Evolutionary conservation across 352 stramenopile species (phyloP), one percentile per base, ranked within the genome.

Genomic region (Globisporangium emineosum): DNA sequence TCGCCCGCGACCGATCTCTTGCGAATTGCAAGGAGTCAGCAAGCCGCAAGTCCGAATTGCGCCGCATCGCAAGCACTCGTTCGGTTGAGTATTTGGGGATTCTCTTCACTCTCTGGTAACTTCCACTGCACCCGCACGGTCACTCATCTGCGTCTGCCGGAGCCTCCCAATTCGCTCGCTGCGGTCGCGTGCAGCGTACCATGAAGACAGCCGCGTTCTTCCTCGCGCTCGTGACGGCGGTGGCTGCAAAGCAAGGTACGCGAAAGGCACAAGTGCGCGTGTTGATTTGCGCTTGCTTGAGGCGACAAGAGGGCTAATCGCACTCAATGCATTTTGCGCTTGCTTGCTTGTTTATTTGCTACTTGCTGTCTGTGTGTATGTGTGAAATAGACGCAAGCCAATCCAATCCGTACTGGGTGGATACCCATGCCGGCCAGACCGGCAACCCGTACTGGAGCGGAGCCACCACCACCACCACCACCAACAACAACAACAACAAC

Each of bases 391-490:
- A 17, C 13, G 7, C 32, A 6, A 23, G 21, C 17, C 29, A 52
- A 12, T 27, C 58, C 17, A 45, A 58, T 32, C 10, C 35, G 49
- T 65, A 59, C 33, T 65, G 60, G 60, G 49, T 59, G 21, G 50
- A 65, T 35, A 59, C 49, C 49, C 60, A 65, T 27, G 60, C 60
- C 12, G 52, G 52, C 60, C 15, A 25, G 15, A 65, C 51, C 5
- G 60, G 60, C 23, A 65, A 65, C 50, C 47, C 60, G 33, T 65
- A 65, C 33, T 65, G 60, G 60, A 60, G 35, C 1, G 51, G 42
- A 30, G 2, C 45, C 23, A 51, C 21, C 3, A 58, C 30, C 33
- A 33, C 52, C n/a, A 2, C 52, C 52, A 9, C n/a, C n/a, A 40
- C 19, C 52, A 30, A 27, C 52, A 58, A 23, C n/a, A 43, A 45